Evolutionary conservation across 1,284 basidiomycete genomes (phyloP).

Genomic region (Sporisorium scitamineum): DNA sequence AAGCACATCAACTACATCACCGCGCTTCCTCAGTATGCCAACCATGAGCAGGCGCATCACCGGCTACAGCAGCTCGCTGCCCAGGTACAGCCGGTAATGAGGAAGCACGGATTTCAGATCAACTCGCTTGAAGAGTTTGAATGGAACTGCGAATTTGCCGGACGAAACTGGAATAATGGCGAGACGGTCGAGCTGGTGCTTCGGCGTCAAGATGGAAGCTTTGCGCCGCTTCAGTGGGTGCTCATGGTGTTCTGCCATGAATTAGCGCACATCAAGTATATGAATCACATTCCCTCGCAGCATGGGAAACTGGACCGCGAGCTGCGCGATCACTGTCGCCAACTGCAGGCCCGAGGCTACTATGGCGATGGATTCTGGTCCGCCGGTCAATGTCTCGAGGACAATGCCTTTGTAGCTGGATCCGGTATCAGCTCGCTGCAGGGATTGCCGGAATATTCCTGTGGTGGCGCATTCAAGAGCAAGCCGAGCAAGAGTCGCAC

Average conservation of each 20-base stretch:
- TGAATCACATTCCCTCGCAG: slow-evolving; percentile 60
- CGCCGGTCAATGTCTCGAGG: slow-evolving; percentile 46
- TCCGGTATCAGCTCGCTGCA: slow-evolving; percentile 35
- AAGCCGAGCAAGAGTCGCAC: slow-evolving; percentile 28
- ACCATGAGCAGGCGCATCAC: slow-evolving; percentile 43
- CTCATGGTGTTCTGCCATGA: slow-evolving; percentile 61
- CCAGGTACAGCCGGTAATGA: slow-evolving; percentile 60
- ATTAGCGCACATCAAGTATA: slow-evolving; percentile 59
- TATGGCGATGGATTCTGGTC: slow-evolving; percentile 63
- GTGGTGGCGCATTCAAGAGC: slow-evolving; percentile 52
- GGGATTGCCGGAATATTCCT: slow-evolving; percentile 54
- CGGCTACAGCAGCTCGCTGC: slow-evolving; percentile 53
- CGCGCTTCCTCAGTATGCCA: slow-evolving; percentile 37
- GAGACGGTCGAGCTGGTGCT: slow-evolving; percentile 60
- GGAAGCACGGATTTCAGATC: slow-evolving; percentile 54
- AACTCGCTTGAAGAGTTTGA: slow-evolving; percentile 61
- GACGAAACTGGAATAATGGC: slow-evolving; percentile 61
- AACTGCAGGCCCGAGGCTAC: slow-evolving; percentile 55
- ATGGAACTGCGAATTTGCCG: slow-evolving; percentile 59
- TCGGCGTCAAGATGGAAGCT: slow-evolving; percentile 43
- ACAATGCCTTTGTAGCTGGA: slow-evolving; percentile 45
- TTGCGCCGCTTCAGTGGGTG: slow-evolving; percentile 53
- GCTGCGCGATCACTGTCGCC: slow-evolving; percentile 38
- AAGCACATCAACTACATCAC: slow-evolving; percentile 60
- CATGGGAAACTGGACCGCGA: slow-evolving; percentile 56